A percentile compares a stretch with the other conserved stretches of the same genome.
These are phyloP conservation scores for Ploettnerulaceae sp. DNA, from an alignment of 2,329 filamentous ascomycete genomes.

Conservation along the genomic window DNA sequence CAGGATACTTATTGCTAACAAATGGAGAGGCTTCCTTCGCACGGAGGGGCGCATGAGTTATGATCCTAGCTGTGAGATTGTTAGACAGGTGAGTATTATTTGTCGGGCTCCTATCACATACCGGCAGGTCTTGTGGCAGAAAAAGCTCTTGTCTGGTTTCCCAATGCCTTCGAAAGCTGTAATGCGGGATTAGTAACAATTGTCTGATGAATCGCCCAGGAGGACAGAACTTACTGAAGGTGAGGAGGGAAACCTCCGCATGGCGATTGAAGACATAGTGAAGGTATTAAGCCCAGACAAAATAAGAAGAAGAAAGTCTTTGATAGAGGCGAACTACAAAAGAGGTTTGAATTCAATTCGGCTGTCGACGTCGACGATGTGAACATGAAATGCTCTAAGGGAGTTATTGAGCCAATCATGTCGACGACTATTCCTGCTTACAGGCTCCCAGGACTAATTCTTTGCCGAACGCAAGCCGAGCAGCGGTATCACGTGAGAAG, in stretches of 20 bases:
- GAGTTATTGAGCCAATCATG: constrained; percentile 21
- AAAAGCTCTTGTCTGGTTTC: constrained; percentile 69
- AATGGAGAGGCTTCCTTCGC: constrained; percentile 90
- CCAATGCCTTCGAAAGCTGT: constrained; percentile 37
- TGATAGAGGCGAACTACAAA: neutral
- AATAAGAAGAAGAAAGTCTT: constrained; percentile 13
- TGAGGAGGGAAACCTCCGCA: constrained; percentile 54
- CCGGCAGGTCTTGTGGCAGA: constrained; percentile 79
- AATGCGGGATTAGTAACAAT: constrained; percentile 22
- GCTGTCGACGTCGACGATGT: constrained; percentile 16
- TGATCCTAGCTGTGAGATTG: constrained; percentile 63
- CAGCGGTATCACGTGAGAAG: neutral
- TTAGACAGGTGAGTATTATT: constrained; percentile 16
- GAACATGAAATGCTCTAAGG: constrained; percentile 20
- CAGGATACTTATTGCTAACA: constrained; percentile 84
- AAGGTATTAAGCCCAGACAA: constrained; percentile 12
- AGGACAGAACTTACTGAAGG: constrained; percentile 46
- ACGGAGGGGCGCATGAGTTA: constrained; percentile 78
- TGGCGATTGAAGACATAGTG: constrained; percentile 61
- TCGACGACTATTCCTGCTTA: constrained; percentile 13
- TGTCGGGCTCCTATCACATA: constrained; percentile 40
- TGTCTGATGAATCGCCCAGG: constrained; percentile 10
- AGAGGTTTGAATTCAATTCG: constrained; percentile 18
- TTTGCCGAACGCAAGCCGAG: constrained; percentile 5
- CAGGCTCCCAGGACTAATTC: constrained; percentile 6